Conservation (phyloP, 1,284 basidiomycete species). For the Puccinia novopanici region DNA sequence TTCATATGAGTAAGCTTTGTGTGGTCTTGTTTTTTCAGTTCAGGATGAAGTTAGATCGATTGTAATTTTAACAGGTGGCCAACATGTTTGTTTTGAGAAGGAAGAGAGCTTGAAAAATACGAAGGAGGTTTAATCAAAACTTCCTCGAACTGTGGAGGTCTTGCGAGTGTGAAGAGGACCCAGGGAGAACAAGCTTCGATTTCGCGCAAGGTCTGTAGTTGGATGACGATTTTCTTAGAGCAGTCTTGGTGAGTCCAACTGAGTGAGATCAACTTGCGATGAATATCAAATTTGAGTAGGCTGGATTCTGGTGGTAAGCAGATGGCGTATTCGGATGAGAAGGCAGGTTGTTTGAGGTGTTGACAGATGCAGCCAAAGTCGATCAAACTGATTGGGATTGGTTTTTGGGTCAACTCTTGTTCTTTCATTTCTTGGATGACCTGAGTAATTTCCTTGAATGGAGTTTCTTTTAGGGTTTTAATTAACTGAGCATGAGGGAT, state of each 20-base stretch:
- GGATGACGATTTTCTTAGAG: slow-evolving; percentile 6
- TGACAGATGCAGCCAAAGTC: slow-evolving; percentile 16
- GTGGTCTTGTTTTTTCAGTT: background rate
- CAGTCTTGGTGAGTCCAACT: background rate
- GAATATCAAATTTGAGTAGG: slow-evolving; percentile 1
- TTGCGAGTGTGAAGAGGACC: background rate
- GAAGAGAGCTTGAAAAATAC: background rate
- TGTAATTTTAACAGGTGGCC: background rate
- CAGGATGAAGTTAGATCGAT: background rate
- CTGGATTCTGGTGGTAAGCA: slow-evolving; percentile 7
- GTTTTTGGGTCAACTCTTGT: slow-evolving; percentile 4
- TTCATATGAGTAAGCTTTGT: background rate
- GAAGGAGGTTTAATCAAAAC: background rate
- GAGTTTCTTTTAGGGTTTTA: background rate
- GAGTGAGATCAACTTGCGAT: slow-evolving; percentile 3
- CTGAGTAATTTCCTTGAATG: slow-evolving; percentile 8
- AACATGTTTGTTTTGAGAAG: slow-evolving; percentile 2
- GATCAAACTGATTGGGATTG: slow-evolving; percentile 19
- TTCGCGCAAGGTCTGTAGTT: background rate
- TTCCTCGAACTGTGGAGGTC: slow-evolving; percentile 11
- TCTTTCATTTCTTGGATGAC: slow-evolving; percentile 27
- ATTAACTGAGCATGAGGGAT: slow-evolving; percentile 17
- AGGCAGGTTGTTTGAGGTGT: slow-evolving; percentile 14
- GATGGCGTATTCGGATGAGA: slow-evolving; percentile 27
- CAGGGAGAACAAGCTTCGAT: slow-evolving; percentile 27